These are phyloP conservation scores for Gossypium longicalyx DNA, from an alignment of 345 rosid genomes.

Conservation along the genomic window DNA sequence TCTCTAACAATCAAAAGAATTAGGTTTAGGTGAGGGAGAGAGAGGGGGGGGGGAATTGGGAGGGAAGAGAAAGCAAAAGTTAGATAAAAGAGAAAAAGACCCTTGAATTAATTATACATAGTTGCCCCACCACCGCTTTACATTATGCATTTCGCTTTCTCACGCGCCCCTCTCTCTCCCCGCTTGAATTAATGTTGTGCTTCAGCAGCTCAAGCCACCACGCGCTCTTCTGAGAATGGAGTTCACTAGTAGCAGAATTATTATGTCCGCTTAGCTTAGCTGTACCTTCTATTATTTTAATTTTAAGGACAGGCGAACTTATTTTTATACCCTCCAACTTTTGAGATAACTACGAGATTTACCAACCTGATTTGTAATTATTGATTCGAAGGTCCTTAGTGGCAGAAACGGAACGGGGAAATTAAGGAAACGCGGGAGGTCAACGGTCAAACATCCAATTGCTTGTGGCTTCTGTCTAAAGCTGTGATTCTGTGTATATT, in stretches of 20 bases:
- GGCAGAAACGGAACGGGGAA: conserved; percentile 52
- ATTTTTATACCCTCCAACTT: neutral
- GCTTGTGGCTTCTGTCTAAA: conserved; percentile 14
- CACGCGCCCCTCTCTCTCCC: conserved; percentile 21
- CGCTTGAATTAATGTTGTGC: neutral
- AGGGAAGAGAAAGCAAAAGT: conserved; percentile 53
- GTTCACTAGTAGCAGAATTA: conserved; percentile 17
- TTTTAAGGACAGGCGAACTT: neutral
- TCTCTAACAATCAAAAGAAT: neutral
- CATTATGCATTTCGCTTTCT: neutral
- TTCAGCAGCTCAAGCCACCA: neutral
- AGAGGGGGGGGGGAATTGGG: conserved; percentile 17
- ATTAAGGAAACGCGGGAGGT: conserved; percentile 31
- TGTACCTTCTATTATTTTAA: conserved; percentile 34
- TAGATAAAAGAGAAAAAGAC: neutral
- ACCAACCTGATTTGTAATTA: neutral
- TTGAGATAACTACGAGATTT: neutral
- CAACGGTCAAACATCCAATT: conserved; percentile 39
- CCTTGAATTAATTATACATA: conserved; percentile 35
- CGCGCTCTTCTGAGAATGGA: conserved; percentile 26
- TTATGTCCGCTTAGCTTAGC: conserved; percentile 36
- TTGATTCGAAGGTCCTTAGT: neutral
- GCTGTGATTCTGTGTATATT: conserved; percentile 22
- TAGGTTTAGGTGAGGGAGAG: neutral
- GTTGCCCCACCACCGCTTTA: conserved; percentile 20